These are phyloP conservation scores for Lactarius tabidus DNA, from an alignment of 768 basidiomycete genomes.

Conservation along the genomic window DNA sequence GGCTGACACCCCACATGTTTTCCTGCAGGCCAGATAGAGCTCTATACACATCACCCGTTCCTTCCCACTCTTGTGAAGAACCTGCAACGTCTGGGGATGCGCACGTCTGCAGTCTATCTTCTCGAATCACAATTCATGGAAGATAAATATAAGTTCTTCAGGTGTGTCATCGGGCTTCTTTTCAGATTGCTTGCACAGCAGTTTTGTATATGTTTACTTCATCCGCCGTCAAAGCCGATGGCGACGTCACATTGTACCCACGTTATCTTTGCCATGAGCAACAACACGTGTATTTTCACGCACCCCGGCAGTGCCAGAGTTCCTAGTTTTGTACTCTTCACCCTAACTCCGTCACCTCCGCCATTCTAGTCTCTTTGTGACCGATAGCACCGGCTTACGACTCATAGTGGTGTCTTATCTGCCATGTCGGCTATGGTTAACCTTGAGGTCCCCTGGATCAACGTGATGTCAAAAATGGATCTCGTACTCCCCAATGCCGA, in stretches of 20 bases:
- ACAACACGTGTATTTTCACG: conserved; percentile 2
- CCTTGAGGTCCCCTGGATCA: conserved; percentile 94
- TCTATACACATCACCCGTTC: conserved; percentile 98
- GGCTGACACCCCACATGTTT: conserved; percentile 11
- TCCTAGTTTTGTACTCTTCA: conserved; percentile 9
- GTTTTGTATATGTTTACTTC: conserved; percentile 9
- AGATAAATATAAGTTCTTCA: conserved; percentile 97
- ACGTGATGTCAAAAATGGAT: conserved; percentile 99
- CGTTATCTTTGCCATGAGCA: conserved; percentile 4
- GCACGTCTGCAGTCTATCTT: conserved; percentile 87
- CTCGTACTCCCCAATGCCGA: conserved; percentile 69
- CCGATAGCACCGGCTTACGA: conserved; percentile 21
- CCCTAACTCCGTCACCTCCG: conserved; percentile 22
- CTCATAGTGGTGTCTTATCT: conserved; percentile 78
- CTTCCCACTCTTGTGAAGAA: conserved; percentile 84
- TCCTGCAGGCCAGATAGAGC: conserved; percentile 85
- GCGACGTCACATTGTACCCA: conserved; percentile 9
- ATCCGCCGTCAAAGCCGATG: not conserved
- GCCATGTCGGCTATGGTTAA: conserved; percentile 99
- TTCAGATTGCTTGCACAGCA: conserved; percentile 15
- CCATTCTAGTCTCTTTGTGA: not conserved
- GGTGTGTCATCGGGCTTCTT: conserved; percentile 39
- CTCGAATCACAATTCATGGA: conserved; percentile 99
- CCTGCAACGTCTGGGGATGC: conserved; percentile 69
- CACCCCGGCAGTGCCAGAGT: not conserved